These are phyloP conservation scores for Colletotrichum sp. DNA, from an alignment of 2,329 filamentous ascomycete species.

Conservation along the genomic window DNA sequence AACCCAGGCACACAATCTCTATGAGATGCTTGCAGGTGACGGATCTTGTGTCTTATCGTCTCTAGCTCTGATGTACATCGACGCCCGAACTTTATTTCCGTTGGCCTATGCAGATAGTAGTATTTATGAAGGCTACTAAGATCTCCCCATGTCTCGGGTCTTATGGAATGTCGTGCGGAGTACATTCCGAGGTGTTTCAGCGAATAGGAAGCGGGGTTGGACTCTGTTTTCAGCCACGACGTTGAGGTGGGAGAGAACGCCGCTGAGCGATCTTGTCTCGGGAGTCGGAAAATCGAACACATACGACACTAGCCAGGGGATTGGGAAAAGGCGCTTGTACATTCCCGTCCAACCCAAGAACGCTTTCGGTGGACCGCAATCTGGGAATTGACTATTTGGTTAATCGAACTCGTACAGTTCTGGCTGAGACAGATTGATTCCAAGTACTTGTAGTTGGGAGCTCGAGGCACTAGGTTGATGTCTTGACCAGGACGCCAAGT, in stretches of 20 bases:
- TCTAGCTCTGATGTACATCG: too few species aligned
- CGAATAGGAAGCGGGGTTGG: fast-evolving
- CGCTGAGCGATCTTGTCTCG: neutral
- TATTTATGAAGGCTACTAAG: too few species aligned
- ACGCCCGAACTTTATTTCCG: neutral
- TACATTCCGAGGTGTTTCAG: neutral
- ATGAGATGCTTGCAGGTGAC: neutral
- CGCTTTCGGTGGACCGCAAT: neutral
- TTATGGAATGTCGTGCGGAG: neutral
- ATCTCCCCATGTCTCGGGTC: neutral
- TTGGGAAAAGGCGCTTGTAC: neutral
- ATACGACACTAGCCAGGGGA: neutral
- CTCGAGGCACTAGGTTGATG: neutral
- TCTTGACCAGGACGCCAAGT: neutral
- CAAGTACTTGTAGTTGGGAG: neutral
- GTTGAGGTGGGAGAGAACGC: neutral
- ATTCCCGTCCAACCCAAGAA: neutral
- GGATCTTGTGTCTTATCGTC: neutral
- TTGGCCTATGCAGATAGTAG: too few species aligned
- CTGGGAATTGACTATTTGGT: neutral
- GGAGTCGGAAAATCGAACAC: neutral
- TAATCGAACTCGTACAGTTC: fast-evolving
- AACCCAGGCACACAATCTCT: neutral
- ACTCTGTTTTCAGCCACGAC: neutral
- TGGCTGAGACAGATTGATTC: neutral